Percentiles rank a stretch among this genome's conserved stretches.
Conservation (phyloP, 108 stramenopile species). For the Fragilaria crotonensis region DNA sequence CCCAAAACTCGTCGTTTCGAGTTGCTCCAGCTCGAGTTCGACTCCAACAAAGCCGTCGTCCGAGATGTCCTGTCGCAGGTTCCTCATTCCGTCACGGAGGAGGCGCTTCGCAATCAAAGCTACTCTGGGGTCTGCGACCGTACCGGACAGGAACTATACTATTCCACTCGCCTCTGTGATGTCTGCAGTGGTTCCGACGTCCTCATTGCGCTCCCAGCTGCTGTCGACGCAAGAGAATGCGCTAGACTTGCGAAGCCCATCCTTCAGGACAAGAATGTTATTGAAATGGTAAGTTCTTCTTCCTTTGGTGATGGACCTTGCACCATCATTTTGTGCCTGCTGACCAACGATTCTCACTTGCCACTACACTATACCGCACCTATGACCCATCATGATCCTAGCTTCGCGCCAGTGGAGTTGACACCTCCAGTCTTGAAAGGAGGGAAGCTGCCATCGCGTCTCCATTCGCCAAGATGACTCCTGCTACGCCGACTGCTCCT, state of each 20-base stretch:
- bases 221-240: slow-evolving; percentile 33
- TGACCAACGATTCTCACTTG: neutral
- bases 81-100: slow-evolving; percentile 56
- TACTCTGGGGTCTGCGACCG: slow-evolving; percentile 44
- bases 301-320: no score
- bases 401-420: slow-evolving; percentile 19
- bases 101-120: slow-evolving; percentile 29
- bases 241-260: slow-evolving; percentile 60
- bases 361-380: neutral
- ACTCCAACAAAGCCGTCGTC: slow-evolving; percentile 54
- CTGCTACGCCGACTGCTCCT: neutral
- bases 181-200: slow-evolving; percentile 54
- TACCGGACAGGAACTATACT: slow-evolving; percentile 30
- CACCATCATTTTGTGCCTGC: no score
- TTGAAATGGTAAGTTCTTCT: slow-evolving; percentile 60
- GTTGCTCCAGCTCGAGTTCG: slow-evolving; percentile 81
- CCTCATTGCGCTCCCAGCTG: slow-evolving; percentile 60
- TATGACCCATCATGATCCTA: neutral
- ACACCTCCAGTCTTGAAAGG: slow-evolving; percentile 10
- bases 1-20: slow-evolving; percentile 71
- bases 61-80: slow-evolving; percentile 66
- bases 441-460: neutral
- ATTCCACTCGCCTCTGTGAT: slow-evolving; percentile 22
- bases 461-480: neutral
- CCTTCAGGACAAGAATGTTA: slow-evolving; percentile 57